A percentile compares a stretch with the other conserved stretches of the same genome.
These are phyloP conservation scores for Trichosporon ovoides DNA, from an alignment of 1,284 basidiomycete species.

Conservation along the genomic window DNA sequence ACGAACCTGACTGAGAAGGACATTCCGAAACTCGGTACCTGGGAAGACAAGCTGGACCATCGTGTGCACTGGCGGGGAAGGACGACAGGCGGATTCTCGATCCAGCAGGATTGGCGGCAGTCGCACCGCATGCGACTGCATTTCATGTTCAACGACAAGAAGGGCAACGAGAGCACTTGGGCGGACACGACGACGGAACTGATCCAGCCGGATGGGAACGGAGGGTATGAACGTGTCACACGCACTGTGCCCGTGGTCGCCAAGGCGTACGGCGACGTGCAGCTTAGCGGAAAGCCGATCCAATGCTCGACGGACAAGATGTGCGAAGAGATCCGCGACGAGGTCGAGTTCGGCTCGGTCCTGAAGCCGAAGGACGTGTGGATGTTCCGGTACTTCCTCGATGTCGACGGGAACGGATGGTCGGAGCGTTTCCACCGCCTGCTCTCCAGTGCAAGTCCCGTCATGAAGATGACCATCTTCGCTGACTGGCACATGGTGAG, in stretches of 20 bases:
- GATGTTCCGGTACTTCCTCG: slow-evolving; percentile 46
- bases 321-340: slow-evolving; percentile 36
- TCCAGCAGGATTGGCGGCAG: slow-evolving; percentile 46
- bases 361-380: slow-evolving; percentile 55
- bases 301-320: slow-evolving; percentile 31
- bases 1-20: slow-evolving; percentile 39
- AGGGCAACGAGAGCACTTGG: slow-evolving; percentile 33
- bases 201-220: slow-evolving; percentile 44
- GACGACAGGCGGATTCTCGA: slow-evolving; percentile 47
- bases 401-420: slow-evolving; percentile 62
- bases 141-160: slow-evolving; percentile 45
- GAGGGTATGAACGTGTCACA: slow-evolving; percentile 32
- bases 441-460: slow-evolving; percentile 46
- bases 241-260: slow-evolving; percentile 35
- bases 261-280: slow-evolving; percentile 47
- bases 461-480: slow-evolving; percentile 49
- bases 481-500: slow-evolving; percentile 49
- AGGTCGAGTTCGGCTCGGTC: slow-evolving; percentile 50
- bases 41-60: slow-evolving; percentile 45
- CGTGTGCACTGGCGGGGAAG: slow-evolving; percentile 50
- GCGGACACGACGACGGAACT: slow-evolving; percentile 36
- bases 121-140: slow-evolving; percentile 49
- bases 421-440: slow-evolving; percentile 58
- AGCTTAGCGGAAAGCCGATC: slow-evolving; percentile 42
- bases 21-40: slow-evolving; percentile 28